Conservation (phyloP, 176 grass and related monocot genomes). For the Cocos nucifera region DNA sequence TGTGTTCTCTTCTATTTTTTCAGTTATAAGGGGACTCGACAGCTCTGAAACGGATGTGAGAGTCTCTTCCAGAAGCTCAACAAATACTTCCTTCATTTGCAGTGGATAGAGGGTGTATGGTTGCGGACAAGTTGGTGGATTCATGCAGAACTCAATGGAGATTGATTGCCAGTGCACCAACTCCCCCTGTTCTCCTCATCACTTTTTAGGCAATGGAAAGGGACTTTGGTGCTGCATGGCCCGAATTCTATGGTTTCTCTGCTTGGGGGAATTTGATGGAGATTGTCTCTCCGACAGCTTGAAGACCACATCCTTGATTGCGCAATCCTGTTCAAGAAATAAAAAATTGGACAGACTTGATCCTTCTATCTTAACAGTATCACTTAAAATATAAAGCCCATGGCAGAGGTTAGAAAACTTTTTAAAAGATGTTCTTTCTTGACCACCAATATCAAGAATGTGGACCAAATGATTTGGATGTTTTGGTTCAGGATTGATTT, state of each 20-base stretch:
- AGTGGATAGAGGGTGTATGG: constrained; percentile 89
- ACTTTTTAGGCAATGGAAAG: constrained; percentile 14
- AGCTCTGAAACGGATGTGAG: constrained; percentile 65
- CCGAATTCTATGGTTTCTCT: constrained; percentile 40
- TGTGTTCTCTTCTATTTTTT: neutral
- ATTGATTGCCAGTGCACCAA: constrained; percentile 52
- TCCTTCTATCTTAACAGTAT: constrained; percentile 65
- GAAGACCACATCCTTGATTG: constrained; percentile 74
- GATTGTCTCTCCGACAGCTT: constrained; percentile 42
- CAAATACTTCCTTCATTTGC: constrained; percentile 57
- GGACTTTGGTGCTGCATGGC: constrained; percentile 3
- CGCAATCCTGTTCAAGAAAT: constrained; percentile 45
- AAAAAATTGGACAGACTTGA: constrained; percentile 24
- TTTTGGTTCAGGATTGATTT: constrained; percentile 42
- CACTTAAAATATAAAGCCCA: constrained; percentile 86
- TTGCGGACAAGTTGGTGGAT: constrained; percentile 67
- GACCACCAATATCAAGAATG: neutral
- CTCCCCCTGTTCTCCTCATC: constrained; percentile 72
- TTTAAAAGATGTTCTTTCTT: neutral
- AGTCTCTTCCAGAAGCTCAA: constrained; percentile 44
- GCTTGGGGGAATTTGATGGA: constrained; percentile 30
- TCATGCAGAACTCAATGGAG: constrained; percentile 72
- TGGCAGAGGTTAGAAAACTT: constrained; percentile 75
- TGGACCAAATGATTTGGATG: neutral
- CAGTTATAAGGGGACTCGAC: constrained; percentile 87